Conservation (phyloP, 1,284 basidiomycete genomes). For the Austroboletus niveus region DNA sequence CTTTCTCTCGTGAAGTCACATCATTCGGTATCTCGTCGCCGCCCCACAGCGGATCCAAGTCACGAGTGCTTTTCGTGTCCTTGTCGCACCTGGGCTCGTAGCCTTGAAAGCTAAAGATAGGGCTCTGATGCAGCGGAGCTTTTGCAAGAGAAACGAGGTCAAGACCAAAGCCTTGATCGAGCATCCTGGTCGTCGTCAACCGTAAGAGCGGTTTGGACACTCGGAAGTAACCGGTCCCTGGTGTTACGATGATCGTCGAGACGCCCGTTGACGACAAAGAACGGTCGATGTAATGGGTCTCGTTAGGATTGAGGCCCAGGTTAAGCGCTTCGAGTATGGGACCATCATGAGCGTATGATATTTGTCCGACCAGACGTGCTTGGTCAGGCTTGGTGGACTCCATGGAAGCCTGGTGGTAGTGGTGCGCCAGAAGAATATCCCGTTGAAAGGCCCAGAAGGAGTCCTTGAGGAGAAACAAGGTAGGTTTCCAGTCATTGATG, state of each 20-base stretch:
- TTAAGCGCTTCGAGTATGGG: constrained; percentile 95
- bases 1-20: constrained; percentile 40
- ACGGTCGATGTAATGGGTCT: constrained; percentile 95
- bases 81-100: constrained; percentile 49
- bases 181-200: constrained; percentile 92
- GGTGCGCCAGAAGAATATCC: constrained; percentile 84
- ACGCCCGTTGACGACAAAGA: constrained; percentile 92
- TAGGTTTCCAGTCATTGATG: constrained; percentile 83
- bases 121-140: constrained; percentile 89
- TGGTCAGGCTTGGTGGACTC: constrained; percentile 48
- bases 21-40: constrained; percentile 52
- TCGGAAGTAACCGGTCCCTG: constrained; percentile 92
- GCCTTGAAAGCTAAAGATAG: constrained; percentile 81
- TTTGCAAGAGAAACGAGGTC: constrained; percentile 92
- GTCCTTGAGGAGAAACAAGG: constrained; percentile 83
- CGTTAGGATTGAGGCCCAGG: constrained; percentile 88
- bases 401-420: constrained; percentile 68
- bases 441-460: constrained; percentile 87
- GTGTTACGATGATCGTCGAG: constrained; percentile 84
- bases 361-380: constrained; percentile 71
- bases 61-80: constrained; percentile 47
- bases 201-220: constrained; percentile 90
- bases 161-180: constrained; percentile 90
- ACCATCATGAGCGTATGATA: constrained; percentile 91
- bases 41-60: constrained; percentile 80